Conservation (phyloP, 2,329 filamentous ascomycete species). For the Botryotinia globosa region DNA sequence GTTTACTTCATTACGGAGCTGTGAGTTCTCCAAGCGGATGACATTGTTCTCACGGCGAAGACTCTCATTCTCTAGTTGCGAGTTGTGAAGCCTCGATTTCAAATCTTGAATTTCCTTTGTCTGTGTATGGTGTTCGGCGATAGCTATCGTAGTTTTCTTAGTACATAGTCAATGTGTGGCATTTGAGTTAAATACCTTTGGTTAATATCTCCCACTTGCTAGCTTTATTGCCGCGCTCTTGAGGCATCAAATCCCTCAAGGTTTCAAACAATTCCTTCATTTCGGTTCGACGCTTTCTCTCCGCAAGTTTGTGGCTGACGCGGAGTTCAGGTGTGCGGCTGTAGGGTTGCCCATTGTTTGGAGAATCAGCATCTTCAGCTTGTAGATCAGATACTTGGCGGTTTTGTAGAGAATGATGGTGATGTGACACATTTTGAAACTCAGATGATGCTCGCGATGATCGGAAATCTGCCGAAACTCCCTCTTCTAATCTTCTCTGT, state of each 20-base stretch:
- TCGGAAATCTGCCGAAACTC: slow-evolving; percentile 43
- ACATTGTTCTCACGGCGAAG: slow-evolving; percentile 46
- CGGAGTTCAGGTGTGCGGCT: slow-evolving; percentile 78
- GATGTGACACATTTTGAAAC: slow-evolving; percentile 46
- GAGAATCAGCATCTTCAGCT: slow-evolving; percentile 53
- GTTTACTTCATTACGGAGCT: slow-evolving; percentile 34
- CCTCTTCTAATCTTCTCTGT: slow-evolving; percentile 70
- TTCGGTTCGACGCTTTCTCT: slow-evolving; percentile 78
- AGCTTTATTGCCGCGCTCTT: slow-evolving; percentile 78
- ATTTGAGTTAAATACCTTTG: slow-evolving; percentile 58
- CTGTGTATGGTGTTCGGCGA: slow-evolving; percentile 60
- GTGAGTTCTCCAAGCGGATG: slow-evolving; percentile 35
- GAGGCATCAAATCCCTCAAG: slow-evolving; percentile 72
- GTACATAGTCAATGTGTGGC: slow-evolving; percentile 6
- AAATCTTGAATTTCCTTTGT: slow-evolving; percentile 36
- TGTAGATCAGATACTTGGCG: slow-evolving; percentile 67
- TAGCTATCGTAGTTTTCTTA: slow-evolving; percentile 46
- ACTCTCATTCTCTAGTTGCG: slow-evolving; percentile 44
- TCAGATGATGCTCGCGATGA: slow-evolving; percentile 52
- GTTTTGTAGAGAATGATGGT: slow-evolving; percentile 76
- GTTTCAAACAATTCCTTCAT: slow-evolving; percentile 89
- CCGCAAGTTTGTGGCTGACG: slow-evolving; percentile 80
- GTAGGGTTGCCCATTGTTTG: slow-evolving; percentile 67
- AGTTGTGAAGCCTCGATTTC: slow-evolving; percentile 35
- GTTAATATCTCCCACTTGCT: slow-evolving; percentile 89